These are phyloP conservation scores for Quercus dentata DNA, from an alignment of 306 rosid species.

Conservation along the genomic window DNA sequence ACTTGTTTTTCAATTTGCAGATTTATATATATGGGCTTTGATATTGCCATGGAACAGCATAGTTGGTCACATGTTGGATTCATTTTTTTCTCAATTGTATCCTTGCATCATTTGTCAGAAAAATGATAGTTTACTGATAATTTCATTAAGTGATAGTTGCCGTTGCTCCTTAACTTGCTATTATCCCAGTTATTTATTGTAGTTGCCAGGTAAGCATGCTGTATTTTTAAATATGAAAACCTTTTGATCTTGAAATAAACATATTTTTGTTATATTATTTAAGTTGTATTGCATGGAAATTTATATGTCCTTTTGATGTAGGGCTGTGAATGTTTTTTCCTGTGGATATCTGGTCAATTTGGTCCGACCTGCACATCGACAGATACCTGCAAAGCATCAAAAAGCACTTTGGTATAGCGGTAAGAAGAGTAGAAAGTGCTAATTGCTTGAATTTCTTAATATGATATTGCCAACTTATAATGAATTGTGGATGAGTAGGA, in stretches of 20 bases:
- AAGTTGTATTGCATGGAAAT: constrained; percentile 1
- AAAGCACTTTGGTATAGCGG: constrained; percentile 99
- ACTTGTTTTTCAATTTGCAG: constrained; percentile 44
- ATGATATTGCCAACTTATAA: constrained; percentile 3
- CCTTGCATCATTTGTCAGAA: constrained; percentile 39
- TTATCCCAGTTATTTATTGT: constrained; percentile 70
- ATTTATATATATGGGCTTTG: constrained; percentile 99
- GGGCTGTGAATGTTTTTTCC: constrained; percentile 95
- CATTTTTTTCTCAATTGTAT: constrained; percentile 97
- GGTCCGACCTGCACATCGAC: constrained; percentile 72
- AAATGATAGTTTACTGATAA: constrained; percentile 9
- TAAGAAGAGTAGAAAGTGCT: constrained; percentile 35
- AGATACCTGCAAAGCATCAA: constrained; percentile 81
- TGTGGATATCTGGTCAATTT: constrained; percentile 91
- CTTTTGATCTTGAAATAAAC: constrained; percentile 9
- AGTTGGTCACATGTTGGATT: constrained; percentile 99
- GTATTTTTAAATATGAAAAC: constrained; percentile 12
- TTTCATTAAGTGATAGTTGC: constrained; percentile 18
- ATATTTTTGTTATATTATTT: constrained; percentile 17
- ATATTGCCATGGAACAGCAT: constrained; percentile 97
- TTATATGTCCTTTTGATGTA: constrained; percentile 28
- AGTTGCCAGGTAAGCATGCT: constrained; percentile 76
- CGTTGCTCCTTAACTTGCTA: constrained; percentile 46
- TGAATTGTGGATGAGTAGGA: constrained; percentile 46
- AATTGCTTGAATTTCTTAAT: background rate